Evolutionary conservation across 768 basidiomycete species (phyloP).

Genomic region (Cystofilobasidium bisporidii): DNA sequence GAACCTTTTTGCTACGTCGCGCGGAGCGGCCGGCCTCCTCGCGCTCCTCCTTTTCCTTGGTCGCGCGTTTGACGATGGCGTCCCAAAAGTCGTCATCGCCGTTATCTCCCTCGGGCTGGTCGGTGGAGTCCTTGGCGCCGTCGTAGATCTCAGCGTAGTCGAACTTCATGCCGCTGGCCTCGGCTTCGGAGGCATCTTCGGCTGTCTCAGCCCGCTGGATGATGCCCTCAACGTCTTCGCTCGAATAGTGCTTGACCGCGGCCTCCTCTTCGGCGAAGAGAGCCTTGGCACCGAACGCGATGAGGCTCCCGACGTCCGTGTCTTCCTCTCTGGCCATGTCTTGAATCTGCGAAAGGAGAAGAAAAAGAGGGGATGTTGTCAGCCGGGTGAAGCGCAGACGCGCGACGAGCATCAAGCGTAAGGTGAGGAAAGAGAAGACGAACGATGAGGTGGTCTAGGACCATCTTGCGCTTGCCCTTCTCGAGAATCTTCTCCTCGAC

Average conservation of each 20-base stretch:
- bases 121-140: slow-evolving; percentile 4
- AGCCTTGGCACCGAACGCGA: slow-evolving; percentile 43
- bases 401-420: slow-evolving; percentile 39
- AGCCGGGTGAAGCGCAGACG: not conserved
- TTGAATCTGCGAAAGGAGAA: slow-evolving; percentile 43
- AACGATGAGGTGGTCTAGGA: slow-evolving; percentile 88
- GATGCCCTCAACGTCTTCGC: slow-evolving; percentile 71
- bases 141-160: slow-evolving; percentile 78
- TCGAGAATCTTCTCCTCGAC: slow-evolving; percentile 90
- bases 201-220: slow-evolving; percentile 57
- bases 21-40: slow-evolving; percentile 11
- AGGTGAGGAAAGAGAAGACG: too few species aligned
- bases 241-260: slow-evolving; percentile 53
- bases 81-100: slow-evolving; percentile 25
- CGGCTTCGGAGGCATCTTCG: slow-evolving; percentile 50
- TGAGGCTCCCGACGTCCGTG: slow-evolving; percentile 64
- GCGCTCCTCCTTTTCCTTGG: slow-evolving; percentile 14
- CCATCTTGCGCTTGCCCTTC: slow-evolving; percentile 88
- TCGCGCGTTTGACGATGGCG: slow-evolving; percentile 19
- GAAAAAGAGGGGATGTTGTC: slow-evolving; percentile 16
- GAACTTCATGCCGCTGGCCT: slow-evolving; percentile 53
- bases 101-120: slow-evolving; percentile 45
- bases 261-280: slow-evolving; percentile 59
- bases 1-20: not conserved
- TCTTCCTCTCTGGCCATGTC: slow-evolving; percentile 79